These are phyloP conservation scores for Pythium angustatum DNA, from an alignment of 352 stramenopile species.

Conservation along the genomic window DNA sequence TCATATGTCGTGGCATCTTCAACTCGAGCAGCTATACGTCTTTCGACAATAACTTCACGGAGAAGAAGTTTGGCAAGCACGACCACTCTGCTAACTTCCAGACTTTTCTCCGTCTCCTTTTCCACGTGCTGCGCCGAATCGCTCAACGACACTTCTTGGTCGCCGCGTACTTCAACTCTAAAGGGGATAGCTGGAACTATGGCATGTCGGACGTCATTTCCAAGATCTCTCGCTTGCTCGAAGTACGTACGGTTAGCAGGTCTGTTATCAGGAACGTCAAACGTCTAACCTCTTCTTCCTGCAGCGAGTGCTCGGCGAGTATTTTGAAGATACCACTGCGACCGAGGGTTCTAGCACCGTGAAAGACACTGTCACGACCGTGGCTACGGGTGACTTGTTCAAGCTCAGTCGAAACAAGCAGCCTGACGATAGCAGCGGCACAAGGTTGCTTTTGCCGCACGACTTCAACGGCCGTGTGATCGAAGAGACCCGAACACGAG, in stretches of 20 bases:
- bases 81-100: constrained; percentile 68
- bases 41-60: constrained; percentile 72
- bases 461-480: constrained; percentile 30
- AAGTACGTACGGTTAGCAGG: no score
- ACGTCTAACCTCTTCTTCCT: no score
- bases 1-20: constrained; percentile 73
- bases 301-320: constrained; percentile 66
- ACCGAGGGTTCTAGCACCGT: neutral
- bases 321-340: constrained; percentile 41
- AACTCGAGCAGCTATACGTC: constrained; percentile 77
- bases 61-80: constrained; percentile 70
- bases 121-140: constrained; percentile 65
- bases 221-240: constrained; percentile 60
- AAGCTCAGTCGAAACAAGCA: constrained; percentile 66
- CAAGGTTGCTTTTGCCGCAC: constrained; percentile 26
- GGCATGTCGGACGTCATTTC: constrained; percentile 65
- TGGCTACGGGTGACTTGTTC: constrained; percentile 43
- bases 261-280: no score
- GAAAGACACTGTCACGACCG: constrained; percentile 27
- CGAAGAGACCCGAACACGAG: constrained; percentile 35
- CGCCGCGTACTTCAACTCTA: constrained; percentile 58
- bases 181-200: constrained; percentile 68
- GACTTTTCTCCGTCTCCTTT: constrained; percentile 65
- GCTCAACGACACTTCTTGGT: constrained; percentile 71
- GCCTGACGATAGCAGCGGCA: constrained; percentile 30